Evolutionary conservation across 139 green algal species (phyloP).

Genomic region (Picocystis salinarum): DNA sequence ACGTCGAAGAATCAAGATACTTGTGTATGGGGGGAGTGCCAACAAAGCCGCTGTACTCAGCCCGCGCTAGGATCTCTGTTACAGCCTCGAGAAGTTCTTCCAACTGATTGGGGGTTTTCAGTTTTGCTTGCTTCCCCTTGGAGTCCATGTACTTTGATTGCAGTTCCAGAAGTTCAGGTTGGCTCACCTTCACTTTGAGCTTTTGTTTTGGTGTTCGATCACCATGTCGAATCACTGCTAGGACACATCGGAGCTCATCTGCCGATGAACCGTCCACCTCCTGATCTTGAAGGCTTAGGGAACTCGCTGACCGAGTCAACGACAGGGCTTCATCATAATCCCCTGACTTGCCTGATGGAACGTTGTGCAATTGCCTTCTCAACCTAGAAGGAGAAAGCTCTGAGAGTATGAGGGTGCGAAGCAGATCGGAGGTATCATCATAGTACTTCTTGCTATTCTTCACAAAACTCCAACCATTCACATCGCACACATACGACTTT

Average conservation of each 20-base stretch:
- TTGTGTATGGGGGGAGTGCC: too few species aligned
- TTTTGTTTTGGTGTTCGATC: constrained; percentile 99
- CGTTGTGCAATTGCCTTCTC: too few species aligned
- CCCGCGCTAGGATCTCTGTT: constrained; percentile 32
- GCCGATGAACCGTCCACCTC: neutral
- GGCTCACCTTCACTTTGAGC: constrained; percentile 76
- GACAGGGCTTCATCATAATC: too few species aligned
- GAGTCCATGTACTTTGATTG: constrained; percentile 61
- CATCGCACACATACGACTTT: constrained; percentile 85
- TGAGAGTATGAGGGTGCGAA: constrained; percentile 13
- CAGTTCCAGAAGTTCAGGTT: constrained; percentile 58
- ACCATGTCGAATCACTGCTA: constrained; percentile 74
- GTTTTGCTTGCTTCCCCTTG: constrained; percentile 62
- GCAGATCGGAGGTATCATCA: constrained; percentile 62
- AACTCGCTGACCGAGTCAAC: too few species aligned
- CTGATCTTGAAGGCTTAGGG: too few species aligned
- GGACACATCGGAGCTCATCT: constrained; percentile 81
- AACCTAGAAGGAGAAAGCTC: too few species aligned
- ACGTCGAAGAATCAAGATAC: too few species aligned
- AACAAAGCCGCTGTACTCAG: too few species aligned
- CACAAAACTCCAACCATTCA: constrained; percentile 97
- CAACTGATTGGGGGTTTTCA: constrained; percentile 89
- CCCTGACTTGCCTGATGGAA: too few species aligned
- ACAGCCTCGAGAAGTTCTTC: constrained; percentile 85
- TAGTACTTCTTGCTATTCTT: constrained; percentile 98